Evolutionary conservation across 768 basidiomycete genomes (phyloP), one percentile per base, ranked within the genome.

Genomic region (Suillus cothurnatus): DNA sequence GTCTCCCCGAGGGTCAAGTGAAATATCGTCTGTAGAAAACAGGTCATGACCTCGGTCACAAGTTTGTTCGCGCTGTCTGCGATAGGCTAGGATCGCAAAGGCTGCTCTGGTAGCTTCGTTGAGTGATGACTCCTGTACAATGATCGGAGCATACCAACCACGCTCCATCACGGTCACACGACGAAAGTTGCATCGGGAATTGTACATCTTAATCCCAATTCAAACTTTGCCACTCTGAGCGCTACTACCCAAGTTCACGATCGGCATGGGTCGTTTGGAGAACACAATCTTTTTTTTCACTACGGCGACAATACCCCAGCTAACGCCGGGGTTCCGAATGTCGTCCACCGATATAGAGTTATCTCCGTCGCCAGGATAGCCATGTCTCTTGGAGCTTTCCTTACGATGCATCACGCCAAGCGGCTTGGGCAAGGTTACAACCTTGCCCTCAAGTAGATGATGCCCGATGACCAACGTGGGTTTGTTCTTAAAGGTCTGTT

Each of bases 391-490:
- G 23, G 34, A 58, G 14, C 57, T 63, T 28, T 66, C 70, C 64
- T 77, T 76, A 57, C 86, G 84, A 66, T 84, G 80, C 36, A 97
- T 82, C 49, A 97, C 85, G 3, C 92, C 96, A 34, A 93, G 82
- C 0, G 95, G 94, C 73, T 93, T 96, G 2, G 89, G 78, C 8
- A 98, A 82, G 53, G 77, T 81, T 39, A 86, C 82, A 66, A 97
- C 81, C 73, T 91, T 93, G 61, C 95, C 95, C 72, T 98, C 96
- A 6, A 98, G 86, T 36, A 95, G 81, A 71, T 97, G 94, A 76
- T 96, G 89, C 15, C 95, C 95, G 65, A 98, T 91, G 62, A 82
- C 76, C 7, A 98, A 82, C 3, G 88, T 94, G 4, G 93, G 88
- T 69, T 89, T 92, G 67, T 86, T 88, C 93, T 94, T 62, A 47